Evolutionary conservation across 495 filamentous ascomycete genomes (phyloP).

Genomic region (Talaromyces proteolyticus): DNA sequence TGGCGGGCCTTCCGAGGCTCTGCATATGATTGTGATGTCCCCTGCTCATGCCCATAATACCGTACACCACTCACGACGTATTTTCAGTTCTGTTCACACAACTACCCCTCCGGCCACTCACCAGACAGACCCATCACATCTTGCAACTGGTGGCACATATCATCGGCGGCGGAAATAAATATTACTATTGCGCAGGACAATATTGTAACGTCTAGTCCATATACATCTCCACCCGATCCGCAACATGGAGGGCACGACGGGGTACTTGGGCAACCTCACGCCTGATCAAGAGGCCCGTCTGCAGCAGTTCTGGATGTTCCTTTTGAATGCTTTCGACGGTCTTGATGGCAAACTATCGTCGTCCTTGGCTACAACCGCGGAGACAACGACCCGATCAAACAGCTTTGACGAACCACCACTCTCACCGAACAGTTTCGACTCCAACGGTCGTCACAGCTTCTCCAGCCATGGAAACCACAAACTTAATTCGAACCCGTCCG

Average conservation of each 20-base stretch:
- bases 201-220: background rate
- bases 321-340: conserved; percentile 70
- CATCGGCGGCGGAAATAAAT: no score
- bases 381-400: conserved; percentile 15
- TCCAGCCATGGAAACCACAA: conserved; percentile 62
- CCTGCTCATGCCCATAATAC: no score
- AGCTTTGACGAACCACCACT: conserved; percentile 19
- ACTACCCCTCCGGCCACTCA: no score
- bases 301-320: conserved; percentile 71
- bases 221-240: background rate
- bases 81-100: no score
- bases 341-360: conserved; percentile 6
- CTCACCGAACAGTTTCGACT: conserved; percentile 68
- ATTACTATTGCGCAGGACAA: no score
- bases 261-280: conserved; percentile 78
- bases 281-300: conserved; percentile 77
- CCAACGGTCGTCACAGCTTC: conserved; percentile 24
- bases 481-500: conserved; percentile 3
- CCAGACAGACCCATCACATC: no score
- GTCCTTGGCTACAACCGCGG: no score
- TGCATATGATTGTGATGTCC: no score
- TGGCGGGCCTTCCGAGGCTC: no score
- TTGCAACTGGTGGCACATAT: no score
- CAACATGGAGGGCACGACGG: conserved; percentile 39
- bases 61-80: no score